Percentiles rank a stretch among this genome's conserved stretches.
These are phyloP conservation scores for Aureobasidium namibiae DNA, from an alignment of 2,329 filamentous ascomycete genomes.

Conservation along the genomic window DNA sequence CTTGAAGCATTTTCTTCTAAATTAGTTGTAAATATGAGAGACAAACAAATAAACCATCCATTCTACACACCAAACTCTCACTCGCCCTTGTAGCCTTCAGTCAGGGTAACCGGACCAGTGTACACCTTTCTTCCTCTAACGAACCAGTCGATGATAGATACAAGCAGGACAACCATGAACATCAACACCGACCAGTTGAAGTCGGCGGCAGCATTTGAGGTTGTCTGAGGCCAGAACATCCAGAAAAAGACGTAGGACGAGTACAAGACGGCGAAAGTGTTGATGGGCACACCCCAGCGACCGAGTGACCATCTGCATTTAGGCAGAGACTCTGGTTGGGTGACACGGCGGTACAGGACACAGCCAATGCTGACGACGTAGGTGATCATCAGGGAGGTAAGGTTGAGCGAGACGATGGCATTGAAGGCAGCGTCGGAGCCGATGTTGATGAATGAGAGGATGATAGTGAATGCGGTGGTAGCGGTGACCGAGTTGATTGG, in stretches of 20 bases:
- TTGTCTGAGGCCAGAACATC: conserved; percentile 27
- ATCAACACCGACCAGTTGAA: conserved; percentile 20
- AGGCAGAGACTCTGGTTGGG: conserved; percentile 17
- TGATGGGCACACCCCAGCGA: conserved; percentile 29
- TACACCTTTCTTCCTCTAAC: conserved; percentile 15
- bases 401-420: conserved; percentile 15
- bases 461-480: conserved; percentile 11
- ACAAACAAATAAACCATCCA: not conserved
- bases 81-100: conserved; percentile 15
- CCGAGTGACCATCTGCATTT: conserved; percentile 31
- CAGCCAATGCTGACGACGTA: conserved; percentile 20
- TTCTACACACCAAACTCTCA: not conserved
- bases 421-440: conserved; percentile 16
- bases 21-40: not conserved
- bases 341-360: conserved; percentile 19
- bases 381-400: conserved; percentile 13
- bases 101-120: conserved; percentile 15
- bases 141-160: conserved; percentile 15
- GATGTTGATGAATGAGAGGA: conserved; percentile 20
- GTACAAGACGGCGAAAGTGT: conserved; percentile 29
- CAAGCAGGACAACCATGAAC: conserved; percentile 15
- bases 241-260: conserved; percentile 29
- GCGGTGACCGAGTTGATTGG: conserved; percentile 11
- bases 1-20: not conserved
- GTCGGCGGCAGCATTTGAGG: conserved; percentile 13